Evolutionary conservation across 2,329 filamentous ascomycete species (phyloP), one percentile per base, ranked within the genome.

Genomic region (Microsporum audouinii): DNA sequence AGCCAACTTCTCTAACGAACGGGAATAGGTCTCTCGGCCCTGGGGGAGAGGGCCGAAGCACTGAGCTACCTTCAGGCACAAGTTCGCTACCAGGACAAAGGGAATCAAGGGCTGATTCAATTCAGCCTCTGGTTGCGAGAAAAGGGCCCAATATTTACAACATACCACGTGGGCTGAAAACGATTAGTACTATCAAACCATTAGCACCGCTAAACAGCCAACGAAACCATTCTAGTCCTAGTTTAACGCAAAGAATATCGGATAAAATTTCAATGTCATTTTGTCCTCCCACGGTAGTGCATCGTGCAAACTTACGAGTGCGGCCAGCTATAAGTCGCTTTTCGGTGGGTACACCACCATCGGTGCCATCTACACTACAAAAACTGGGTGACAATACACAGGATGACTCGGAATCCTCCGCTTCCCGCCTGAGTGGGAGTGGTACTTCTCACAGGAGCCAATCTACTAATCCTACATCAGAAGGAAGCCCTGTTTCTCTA

Each of bases 271-370:
- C 74, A 2, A 68, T 69, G 31, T 69, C 73, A 4, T 75, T 77
- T 64, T 71, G 71, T 1, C 69, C 72, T 39, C 69, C 73, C 23
- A 77, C 75, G 4, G 71, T 77, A 5, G 73, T 77, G 55, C 75
- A 68, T 57, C 73, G 74, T 58, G 65, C 69, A 1, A 69, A 71
- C 60, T 64, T 73, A 5, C 70, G 70, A 23, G 65, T 68, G 3
- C 71, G 74, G 47, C 72, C 71, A 2, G 60, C 61, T n/a, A 64
- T 66, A 14, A 56, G 57, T 55, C 72, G 65, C 41, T 67, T 75
- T 55, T 65, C 65, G 31, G 66, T 65, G 36, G 59, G 65, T 14
- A 64, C 69, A 4, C 65, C 64, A 39, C 64, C 66, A 1, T 58
- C 60, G 3, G 58, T 60, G 4, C 38, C 59, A 38, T 27, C 57